Evolutionary conservation across 495 filamentous ascomycete genomes (phyloP).

Genomic region (Daldinia concentrica): DNA sequence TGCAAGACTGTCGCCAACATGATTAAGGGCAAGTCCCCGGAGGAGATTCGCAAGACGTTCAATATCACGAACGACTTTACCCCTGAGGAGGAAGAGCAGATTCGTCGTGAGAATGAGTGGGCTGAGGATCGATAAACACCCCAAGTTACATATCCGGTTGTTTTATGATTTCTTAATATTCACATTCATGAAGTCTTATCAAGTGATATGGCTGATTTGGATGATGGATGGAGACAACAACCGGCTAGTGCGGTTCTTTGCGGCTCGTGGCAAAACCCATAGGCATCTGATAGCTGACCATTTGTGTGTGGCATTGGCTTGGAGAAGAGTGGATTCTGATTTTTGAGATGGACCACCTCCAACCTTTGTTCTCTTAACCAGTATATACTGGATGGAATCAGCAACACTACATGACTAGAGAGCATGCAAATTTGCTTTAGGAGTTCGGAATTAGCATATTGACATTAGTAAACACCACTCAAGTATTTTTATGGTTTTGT

Average conservation of each 20-base stretch:
- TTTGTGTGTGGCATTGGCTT: constrained; percentile 3
- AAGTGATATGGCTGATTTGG: background rate
- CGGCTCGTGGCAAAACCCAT: background rate
- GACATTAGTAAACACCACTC: background rate
- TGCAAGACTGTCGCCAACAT: constrained; percentile 89
- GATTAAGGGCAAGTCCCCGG: constrained; percentile 86
- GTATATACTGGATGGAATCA: constrained; percentile 6
- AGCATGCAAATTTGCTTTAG: constrained; percentile 3
- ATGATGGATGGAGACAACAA: background rate
- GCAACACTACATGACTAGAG: background rate
- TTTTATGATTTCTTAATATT: background rate
- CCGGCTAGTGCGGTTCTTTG: background rate
- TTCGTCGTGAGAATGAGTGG: constrained; percentile 85
- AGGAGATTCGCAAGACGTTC: constrained; percentile 85
- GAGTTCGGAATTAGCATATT: background rate
- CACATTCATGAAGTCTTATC: background rate
- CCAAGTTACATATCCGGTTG: background rate
- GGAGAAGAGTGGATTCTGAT: constrained; percentile 5
- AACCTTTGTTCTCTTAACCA: background rate
- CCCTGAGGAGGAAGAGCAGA: constrained; percentile 84
- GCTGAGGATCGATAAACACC: constrained; percentile 70
- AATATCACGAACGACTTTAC: constrained; percentile 88
- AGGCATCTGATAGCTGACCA: background rate
- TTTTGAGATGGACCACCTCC: background rate
- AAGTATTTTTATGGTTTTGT: background rate